Evolutionary conservation across 1,139 yeast genomes (phyloP), one percentile per base, ranked within the genome.

Genomic region (Pichia sp.): DNA sequence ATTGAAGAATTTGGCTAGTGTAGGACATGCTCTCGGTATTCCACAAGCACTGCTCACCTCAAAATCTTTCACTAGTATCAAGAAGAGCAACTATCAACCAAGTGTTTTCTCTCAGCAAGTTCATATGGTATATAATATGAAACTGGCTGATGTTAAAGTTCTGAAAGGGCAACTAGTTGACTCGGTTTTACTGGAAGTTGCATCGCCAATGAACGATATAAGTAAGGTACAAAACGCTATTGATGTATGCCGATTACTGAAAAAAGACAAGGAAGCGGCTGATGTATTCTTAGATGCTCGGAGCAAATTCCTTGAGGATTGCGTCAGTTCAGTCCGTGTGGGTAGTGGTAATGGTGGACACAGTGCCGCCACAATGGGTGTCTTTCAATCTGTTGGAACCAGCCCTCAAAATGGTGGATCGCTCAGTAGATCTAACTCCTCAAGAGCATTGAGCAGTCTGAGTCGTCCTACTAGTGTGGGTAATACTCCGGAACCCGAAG

Each of bases 201-300:
- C 38, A 7, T 29, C 27, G 4, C 13, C 29, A 18, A 27, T 16
- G 3, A 27, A 38, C 10, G 27, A 30, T 16, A 24, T 34, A 6
- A 19, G 27, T 4, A 18, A 29, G 3, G 19, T 40, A 10, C 34
- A 34, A 27, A 27, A 22, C 5, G 15, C 21, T 7, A 29, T 37
- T 17, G 33, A 37, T 17, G 37, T 40, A 10, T 37, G 36, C 12
- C 32, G 21, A 29, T 25, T 34, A 12, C 25, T 40, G 7, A 21
- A 30, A 6, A 40, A 23, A 23, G 41, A 37, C 24, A 32, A 28
- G n/a, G 43, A 40, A 22, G 41, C 41, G 3, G 41, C 36, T n/a
- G 43, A 40, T 15, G 24, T 34, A 4, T 40, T 27, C 25, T 29
- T 40, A 18, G 30, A 34, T 12, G 24, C 41, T 9, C 23, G 34